Evolutionary conservation across 768 basidiomycete species (phyloP).

Genomic region (Phaeolepiota aurea): DNA sequence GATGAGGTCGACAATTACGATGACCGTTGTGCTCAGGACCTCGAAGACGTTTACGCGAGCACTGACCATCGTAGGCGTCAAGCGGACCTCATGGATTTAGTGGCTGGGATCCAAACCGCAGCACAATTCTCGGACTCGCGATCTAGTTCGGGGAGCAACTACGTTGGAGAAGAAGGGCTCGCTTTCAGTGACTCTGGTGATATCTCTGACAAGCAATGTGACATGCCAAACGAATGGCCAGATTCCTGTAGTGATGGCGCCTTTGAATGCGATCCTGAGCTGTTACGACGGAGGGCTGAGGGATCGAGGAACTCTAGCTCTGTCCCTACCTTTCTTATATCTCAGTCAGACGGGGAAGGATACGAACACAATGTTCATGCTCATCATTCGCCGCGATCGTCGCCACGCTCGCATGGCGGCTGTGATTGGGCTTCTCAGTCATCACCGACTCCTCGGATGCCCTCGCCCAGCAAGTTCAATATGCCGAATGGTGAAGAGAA

Average conservation of each 20-base stretch:
- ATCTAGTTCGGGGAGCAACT: conserved; percentile 1
- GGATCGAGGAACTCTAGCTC: not conserved
- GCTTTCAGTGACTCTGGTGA: not conserved
- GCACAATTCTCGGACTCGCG: conserved; percentile 9
- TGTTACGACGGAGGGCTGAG: not conserved
- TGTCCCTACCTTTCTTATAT: not conserved
- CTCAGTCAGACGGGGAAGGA: not conserved
- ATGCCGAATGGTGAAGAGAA: not conserved
- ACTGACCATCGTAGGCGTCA: conserved; percentile 19
- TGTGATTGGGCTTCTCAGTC: not conserved
- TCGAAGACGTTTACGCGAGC: not conserved
- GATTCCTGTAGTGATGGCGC: not conserved
- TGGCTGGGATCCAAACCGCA: conserved; percentile 14
- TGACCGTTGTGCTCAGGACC: conserved; percentile 1
- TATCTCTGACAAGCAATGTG: not conserved
- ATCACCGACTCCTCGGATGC: not conserved
- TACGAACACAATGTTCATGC: not conserved
- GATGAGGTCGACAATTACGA: not conserved
- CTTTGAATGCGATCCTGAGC: no score
- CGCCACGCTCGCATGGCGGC: not conserved
- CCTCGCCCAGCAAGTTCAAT: no score
- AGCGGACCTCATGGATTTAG: conserved; percentile 26
- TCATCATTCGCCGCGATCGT: not conserved
- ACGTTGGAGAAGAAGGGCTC: not conserved
- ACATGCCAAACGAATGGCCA: not conserved